Evolutionary conservation across 2,329 filamentous ascomycete species (phyloP).

Genomic region (Aspergillus floridensis): DNA sequence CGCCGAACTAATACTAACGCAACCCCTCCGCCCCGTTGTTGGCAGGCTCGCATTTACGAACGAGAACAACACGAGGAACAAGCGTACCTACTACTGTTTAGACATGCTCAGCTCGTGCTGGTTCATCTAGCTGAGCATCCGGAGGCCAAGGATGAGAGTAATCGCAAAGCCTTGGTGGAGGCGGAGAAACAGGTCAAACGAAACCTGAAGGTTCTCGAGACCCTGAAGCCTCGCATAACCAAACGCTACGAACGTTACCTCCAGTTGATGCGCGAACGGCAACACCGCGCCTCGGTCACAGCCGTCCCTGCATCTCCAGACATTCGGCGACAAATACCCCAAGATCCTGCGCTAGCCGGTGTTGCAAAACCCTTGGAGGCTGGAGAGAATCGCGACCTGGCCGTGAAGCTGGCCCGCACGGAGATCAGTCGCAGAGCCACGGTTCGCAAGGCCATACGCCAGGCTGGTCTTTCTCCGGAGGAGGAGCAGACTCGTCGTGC

Average conservation of each 20-base stretch:
- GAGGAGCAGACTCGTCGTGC: conserved; percentile 57
- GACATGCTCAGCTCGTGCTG: conserved; percentile 81
- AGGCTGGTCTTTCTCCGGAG: conserved; percentile 57
- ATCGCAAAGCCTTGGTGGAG: conserved; percentile 51
- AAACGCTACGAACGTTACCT: conserved; percentile 67
- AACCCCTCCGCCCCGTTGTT: neutral
- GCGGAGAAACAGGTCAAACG: conserved; percentile 62
- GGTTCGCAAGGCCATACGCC: conserved; percentile 55
- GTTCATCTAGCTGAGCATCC: conserved; percentile 74
- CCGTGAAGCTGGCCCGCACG: conserved; percentile 70
- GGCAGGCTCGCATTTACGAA: conserved; percentile 77
- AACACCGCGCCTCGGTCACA: conserved; percentile 39
- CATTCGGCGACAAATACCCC: conserved; percentile 17
- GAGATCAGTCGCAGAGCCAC: conserved; percentile 69
- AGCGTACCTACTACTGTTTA: conserved; percentile 86
- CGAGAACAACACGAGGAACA: conserved; percentile 81
- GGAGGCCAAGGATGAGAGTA: conserved; percentile 64
- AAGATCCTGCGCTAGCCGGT: conserved; percentile 61
- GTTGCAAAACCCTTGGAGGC: conserved; percentile 64
- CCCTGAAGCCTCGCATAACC: conserved; percentile 74
- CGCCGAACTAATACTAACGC: neutral
- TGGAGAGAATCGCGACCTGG: conserved; percentile 69
- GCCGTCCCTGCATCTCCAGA: conserved; percentile 9
- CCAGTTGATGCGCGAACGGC: conserved; percentile 48
- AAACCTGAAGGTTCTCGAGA: conserved; percentile 70